Evolutionary conservation across 306 rosid species (phyloP), one percentile per base, ranked within the genome.

Genomic region (Cucurbita moschata): DNA sequence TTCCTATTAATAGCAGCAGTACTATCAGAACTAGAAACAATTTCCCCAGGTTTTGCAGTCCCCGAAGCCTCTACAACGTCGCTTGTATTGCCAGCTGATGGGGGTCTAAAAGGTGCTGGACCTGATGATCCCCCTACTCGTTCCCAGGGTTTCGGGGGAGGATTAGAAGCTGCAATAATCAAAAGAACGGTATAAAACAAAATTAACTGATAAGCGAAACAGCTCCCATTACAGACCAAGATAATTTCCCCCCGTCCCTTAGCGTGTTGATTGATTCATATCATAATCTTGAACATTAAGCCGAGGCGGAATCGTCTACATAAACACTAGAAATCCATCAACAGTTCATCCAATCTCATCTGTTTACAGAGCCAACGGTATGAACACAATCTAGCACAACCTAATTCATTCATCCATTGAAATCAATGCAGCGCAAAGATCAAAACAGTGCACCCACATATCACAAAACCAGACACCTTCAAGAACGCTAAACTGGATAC

Each of bases 121-220:
- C 97, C 92, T 26, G 96, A 79, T 4, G 99, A 89, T 54, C 85
- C 79, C 78, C 97, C 96, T 15, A 84, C 88, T 61, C 86, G 88
- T 70, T 95, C 97, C 99, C 99, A 95, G 8, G 97, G 99, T 78
- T 95, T 95, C 14, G 89, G 92, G 26, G 97, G 96, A 72, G 96
- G 96, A 82, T 77, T 76, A 79, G 78, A 84, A 50, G 77, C 99
- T 95, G 86, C 87, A 83, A 77, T 72, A 37, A 59, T 18, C 55
- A 77, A 44, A 56, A 50, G 37, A 50, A 7, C 6, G 6, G 9
- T 30, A 30, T 30, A 40, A 68, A 47, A 23, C 55, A 12, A 46
- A 43, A 10, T 44, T 47, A 47, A 68, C 3, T 49, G 7, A 19
- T 19, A 4, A 19, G 42, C 13, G 19, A 68, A 47, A 43, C 40